These are phyloP conservation scores for Arbutus unedo DNA, from an alignment of 148 eudicot species.

Conservation along the genomic window DNA sequence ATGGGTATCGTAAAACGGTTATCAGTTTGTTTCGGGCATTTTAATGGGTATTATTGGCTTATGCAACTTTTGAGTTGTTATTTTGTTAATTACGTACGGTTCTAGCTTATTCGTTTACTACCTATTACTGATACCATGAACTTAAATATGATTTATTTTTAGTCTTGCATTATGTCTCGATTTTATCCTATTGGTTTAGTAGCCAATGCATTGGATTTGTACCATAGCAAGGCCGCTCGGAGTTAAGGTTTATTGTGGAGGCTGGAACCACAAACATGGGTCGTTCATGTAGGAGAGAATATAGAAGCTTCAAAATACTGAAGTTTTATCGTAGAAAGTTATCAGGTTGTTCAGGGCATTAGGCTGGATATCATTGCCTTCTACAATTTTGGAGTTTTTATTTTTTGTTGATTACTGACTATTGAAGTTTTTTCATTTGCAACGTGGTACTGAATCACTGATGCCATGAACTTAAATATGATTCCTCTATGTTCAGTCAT, in stretches of 20 bases:
- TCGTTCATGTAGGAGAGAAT: neutral
- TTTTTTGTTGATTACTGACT: neutral
- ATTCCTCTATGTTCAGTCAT: slow-evolving; percentile 8
- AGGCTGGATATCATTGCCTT: neutral
- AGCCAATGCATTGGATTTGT: too few relatives aligned
- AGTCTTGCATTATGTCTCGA: too few relatives aligned
- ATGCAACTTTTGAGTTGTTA: too few relatives aligned
- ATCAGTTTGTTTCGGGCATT: too few relatives aligned
- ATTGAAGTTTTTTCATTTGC: neutral
- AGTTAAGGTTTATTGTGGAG: neutral
- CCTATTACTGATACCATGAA: too few relatives aligned
- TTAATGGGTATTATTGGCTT: too few relatives aligned
- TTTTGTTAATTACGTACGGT: too few relatives aligned
- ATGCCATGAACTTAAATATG: neutral
- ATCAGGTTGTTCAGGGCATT: neutral
- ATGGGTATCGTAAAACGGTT: too few relatives aligned
- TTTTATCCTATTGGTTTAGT: too few relatives aligned
- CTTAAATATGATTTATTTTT: too few relatives aligned
- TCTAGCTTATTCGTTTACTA: too few relatives aligned
- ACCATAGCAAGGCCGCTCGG: neutral
- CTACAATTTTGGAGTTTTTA: neutral
- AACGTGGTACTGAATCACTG: neutral
- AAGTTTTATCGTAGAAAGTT: neutral
- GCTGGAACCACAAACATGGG: too few relatives aligned
- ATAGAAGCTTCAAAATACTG: neutral